These are phyloP conservation scores for Tricholoma furcatifolium DNA, from an alignment of 768 basidiomycete species.

Conservation along the genomic window DNA sequence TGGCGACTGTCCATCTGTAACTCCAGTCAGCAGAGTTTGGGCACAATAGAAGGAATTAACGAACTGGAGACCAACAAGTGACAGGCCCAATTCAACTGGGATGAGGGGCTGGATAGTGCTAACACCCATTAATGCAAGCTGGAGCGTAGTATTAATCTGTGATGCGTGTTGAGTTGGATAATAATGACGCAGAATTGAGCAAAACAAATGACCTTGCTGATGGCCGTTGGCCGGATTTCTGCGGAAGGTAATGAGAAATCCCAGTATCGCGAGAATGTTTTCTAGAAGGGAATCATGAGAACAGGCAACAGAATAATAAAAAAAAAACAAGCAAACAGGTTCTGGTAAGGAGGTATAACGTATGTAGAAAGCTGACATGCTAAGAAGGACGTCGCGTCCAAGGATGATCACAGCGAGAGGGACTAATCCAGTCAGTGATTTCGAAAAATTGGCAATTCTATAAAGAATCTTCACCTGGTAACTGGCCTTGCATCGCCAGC, in stretches of 20 bases:
- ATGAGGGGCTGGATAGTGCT: conserved; percentile 85
- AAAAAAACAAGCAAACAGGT: conserved; percentile 57
- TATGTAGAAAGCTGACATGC: conserved; percentile 88
- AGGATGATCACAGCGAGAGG: conserved; percentile 85
- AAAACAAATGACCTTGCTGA: conserved; percentile 71
- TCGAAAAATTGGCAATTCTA: neutral
- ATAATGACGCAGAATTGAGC: neutral
- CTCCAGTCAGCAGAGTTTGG: conserved; percentile 2
- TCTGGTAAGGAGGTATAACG: conserved; percentile 86
- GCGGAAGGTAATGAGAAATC: conserved; percentile 95
- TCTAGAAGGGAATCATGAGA: conserved; percentile 41
- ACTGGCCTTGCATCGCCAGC: conserved; percentile 75
- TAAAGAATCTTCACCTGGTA: conserved; percentile 67
- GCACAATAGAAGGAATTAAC: conserved; percentile 27
- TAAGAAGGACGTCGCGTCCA: conserved; percentile 84
- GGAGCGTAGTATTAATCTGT: conserved; percentile 89
- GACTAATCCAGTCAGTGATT: conserved; percentile 42
- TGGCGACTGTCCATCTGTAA: conserved; percentile 78
- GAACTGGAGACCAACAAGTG: conserved; percentile 74
- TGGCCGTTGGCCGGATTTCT: conserved; percentile 89
- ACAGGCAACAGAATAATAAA: neutral
- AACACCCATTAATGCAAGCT: conserved; percentile 86
- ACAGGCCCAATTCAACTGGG: conserved; percentile 51
- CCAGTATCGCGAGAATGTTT: conserved; percentile 94
- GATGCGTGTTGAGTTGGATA: neutral